A percentile compares a stretch with the other conserved stretches of the same genome.
These are phyloP conservation scores for Nidula microcarpa DNA, from an alignment of 768 basidiomycete species.

Conservation along the genomic window DNA sequence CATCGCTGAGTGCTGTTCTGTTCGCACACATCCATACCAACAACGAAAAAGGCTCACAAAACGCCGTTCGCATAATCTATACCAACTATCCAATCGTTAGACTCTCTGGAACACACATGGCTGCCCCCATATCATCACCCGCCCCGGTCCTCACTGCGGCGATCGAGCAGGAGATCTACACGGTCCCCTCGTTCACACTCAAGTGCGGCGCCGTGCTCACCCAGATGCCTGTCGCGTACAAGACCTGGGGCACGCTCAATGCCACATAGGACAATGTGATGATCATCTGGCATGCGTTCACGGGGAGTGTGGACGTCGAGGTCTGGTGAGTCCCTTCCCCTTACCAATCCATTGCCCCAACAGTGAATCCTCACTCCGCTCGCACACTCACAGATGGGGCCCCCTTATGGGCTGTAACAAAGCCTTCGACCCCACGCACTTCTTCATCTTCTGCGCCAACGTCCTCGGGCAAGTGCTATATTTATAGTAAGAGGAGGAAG, in stretches of 20 bases:
- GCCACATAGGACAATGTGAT: conserved; percentile 80
- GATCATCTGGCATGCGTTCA: conserved; percentile 98
- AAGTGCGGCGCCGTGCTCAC: conserved; percentile 72
- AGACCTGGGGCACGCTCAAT: conserved; percentile 94
- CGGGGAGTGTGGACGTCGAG: conserved; percentile 94
- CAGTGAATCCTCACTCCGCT: neutral
- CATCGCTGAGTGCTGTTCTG: no score
- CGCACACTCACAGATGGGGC: conserved; percentile 74
- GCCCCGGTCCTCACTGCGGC: no score
- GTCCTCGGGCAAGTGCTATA: no score
- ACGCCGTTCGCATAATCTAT: no score
- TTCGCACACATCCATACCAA: no score
- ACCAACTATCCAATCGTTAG: no score
- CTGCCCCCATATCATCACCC: no score
- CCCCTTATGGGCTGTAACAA: conserved; percentile 89
- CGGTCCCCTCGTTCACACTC: conserved; percentile 73
- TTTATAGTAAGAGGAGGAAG: no score
- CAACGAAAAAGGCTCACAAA: no score
- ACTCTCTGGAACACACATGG: no score
- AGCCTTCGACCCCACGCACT: conserved; percentile 86
- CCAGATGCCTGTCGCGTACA: conserved; percentile 89
- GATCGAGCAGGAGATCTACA: conserved; percentile 42
- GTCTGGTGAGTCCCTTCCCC: conserved; percentile 72
- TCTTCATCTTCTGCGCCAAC: conserved; percentile 94
- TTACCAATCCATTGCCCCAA: conserved; percentile 6